Evolutionary conservation across 495 filamentous ascomycete genomes (phyloP).

Genomic region (Geopyxis carbonaria): DNA sequence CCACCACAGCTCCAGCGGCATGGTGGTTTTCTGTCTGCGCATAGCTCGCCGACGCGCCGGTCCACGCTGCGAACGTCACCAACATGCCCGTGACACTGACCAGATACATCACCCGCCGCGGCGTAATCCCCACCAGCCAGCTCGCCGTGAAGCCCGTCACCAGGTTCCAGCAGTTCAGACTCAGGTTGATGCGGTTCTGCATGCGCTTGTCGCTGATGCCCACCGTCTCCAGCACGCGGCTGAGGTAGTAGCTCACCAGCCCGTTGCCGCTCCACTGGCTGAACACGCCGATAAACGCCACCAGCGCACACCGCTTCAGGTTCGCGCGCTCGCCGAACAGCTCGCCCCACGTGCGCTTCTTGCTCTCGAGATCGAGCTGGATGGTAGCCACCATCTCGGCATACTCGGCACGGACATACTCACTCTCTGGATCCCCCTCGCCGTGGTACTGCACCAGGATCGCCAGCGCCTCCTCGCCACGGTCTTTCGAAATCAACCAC

Average conservation of each 20-base stretch:
- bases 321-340: constrained; percentile 32
- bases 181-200: constrained; percentile 41
- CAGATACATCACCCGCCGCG: constrained; percentile 41
- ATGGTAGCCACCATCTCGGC: constrained; percentile 43
- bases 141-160: constrained; percentile 33
- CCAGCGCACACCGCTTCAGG: constrained; percentile 14
- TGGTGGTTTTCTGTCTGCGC: constrained; percentile 31
- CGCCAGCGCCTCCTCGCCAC: constrained; percentile 38
- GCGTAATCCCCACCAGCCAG: constrained; percentile 30
- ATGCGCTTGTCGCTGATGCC: constrained; percentile 33
- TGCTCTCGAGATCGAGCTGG: constrained; percentile 35
- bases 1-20: constrained; percentile 36
- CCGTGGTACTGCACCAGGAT: constrained; percentile 46
- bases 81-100: constrained; percentile 35
- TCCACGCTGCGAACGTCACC: constrained; percentile 41
- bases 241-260: constrained; percentile 5
- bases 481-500: constrained; percentile 42
- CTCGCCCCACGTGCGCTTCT: constrained; percentile 38
- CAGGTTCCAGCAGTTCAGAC: constrained; percentile 39
- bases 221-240: constrained; percentile 28
- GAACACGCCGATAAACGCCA: constrained; percentile 13
- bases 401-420: constrained; percentile 42
- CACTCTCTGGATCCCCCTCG: constrained; percentile 33
- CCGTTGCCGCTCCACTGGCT: constrained; percentile 15
- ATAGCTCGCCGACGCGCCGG: constrained; percentile 39